A percentile compares a stretch with the other conserved stretches of the same genome.
phyloP scores from a whole-genome alignment of 345 rosid genomes.

The Pugionium cornutum region DNA sequence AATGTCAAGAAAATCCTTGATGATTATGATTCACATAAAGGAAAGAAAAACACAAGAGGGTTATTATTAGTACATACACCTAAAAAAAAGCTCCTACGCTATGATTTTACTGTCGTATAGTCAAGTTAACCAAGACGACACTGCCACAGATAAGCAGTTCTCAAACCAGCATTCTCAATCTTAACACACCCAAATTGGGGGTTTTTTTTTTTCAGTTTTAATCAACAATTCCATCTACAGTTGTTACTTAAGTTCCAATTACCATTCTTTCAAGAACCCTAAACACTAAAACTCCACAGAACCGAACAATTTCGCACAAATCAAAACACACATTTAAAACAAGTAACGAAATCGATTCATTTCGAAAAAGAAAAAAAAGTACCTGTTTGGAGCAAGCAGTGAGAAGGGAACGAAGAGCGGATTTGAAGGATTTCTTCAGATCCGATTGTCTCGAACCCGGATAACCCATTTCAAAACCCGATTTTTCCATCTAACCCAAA shows the following conservation, averaged over 20 bases:
- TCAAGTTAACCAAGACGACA: not conserved
- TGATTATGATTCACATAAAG: not conserved
- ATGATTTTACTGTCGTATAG: not conserved
- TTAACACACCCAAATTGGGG: not conserved
- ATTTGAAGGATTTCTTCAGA: conserved; percentile 57
- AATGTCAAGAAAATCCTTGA: conserved; percentile 52
- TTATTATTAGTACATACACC: conserved; percentile 1
- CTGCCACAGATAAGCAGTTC: not conserved
- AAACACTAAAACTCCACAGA: conserved; percentile 9
- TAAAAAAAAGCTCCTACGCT: conserved; percentile 8
- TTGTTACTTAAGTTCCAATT: too few species aligned
- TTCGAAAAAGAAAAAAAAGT: not conserved
- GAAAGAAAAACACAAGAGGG: not conserved
- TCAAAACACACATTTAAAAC: not conserved
- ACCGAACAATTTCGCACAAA: not conserved
- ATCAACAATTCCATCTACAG: too few species aligned
- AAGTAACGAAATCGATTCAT: not conserved
- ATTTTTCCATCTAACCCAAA: conserved; percentile 26
- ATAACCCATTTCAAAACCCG: conserved; percentile 23
- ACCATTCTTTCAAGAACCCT: not conserved
- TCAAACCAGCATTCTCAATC: not conserved
- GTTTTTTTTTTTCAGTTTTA: too few species aligned
- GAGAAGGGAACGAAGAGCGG: conserved; percentile 60
- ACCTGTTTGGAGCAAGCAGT: conserved; percentile 64
- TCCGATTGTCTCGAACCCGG: conserved; percentile 46